Conservation (phyloP, 768 basidiomycete genomes). For the Rhodotorula toruloides region DNA sequence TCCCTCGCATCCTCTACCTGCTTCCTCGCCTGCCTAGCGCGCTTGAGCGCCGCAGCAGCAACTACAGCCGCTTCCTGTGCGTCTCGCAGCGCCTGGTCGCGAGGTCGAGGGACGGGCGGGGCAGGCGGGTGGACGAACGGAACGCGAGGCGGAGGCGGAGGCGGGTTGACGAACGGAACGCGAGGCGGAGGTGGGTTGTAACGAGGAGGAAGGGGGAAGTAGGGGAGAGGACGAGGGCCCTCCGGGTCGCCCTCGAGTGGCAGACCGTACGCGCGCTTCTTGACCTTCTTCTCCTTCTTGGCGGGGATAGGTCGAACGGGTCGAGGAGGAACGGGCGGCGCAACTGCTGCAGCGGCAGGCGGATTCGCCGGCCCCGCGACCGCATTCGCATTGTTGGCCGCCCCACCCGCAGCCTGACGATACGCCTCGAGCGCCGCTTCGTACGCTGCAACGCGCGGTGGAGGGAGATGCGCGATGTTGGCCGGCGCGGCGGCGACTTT, state of each 20-base stretch:
- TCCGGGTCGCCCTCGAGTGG: too few species aligned
- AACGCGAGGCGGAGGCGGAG: neutral
- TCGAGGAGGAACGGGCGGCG: too few species aligned
- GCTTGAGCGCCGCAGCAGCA: neutral
- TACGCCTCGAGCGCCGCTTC: neutral
- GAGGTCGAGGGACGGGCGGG: neutral
- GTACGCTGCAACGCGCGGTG: conserved; percentile 1
- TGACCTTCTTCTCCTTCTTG: too few species aligned
- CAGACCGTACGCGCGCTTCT: too few species aligned
- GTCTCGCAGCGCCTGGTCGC: neutral
- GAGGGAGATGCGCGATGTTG: conserved; percentile 15
- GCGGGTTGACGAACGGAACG: too few species aligned
- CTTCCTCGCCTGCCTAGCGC: neutral
- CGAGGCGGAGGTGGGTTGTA: too few species aligned
- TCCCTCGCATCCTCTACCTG: neutral
- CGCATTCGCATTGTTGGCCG: too few species aligned
- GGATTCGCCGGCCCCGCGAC: too few species aligned
- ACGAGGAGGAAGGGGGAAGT: too few species aligned
- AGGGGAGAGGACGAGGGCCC: too few species aligned
- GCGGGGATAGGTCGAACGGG: too few species aligned
- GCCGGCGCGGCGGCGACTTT: neutral
- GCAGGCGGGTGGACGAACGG: neutral
- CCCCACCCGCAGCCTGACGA: too few species aligned
- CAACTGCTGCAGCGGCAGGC: neutral
- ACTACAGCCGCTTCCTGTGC: neutral